Evolutionary conservation across 1,284 basidiomycete species (phyloP), one percentile per base, ranked within the genome.

Genomic region (Rhodotorula sp.): DNA sequence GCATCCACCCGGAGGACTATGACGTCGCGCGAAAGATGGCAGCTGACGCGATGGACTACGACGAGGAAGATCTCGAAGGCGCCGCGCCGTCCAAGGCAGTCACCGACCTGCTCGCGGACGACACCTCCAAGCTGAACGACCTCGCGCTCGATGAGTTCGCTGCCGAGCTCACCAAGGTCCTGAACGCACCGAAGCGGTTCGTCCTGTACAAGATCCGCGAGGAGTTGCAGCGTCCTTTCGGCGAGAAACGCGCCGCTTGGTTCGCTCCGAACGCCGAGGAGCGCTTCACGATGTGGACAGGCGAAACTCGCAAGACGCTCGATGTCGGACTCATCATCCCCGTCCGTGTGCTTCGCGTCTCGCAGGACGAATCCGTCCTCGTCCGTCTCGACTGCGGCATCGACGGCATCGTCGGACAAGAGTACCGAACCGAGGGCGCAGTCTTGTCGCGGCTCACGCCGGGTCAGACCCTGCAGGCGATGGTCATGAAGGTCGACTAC

Each of bases 1-100:
- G 97, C 21, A 93, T 99, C 73, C 97, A 99, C 81, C 93, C 93
- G 1, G 94, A 97, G 81, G 96, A 99, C 83, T 99, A 99, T 81
- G 93, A 97, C 79, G 87, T 98, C 67, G 96, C 97, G 2, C 89
- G 93, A 59, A 98, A 99, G 84, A 98, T 99, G 93, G 96, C 97
- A 49, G 92, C 93, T 18, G 96, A 98, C 81, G 93, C 96, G 12
- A 87, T 98, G 34, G 96, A 97, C 79, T 87, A 93, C 48, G 95
- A 97, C 78, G 93, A 95, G 79, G 95, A 97, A 80, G 95, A 98
- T 81, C 62, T 74, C 47, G 86, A 92, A 46, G 90, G 91, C 71
- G 89, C 92, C 77, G 91, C 94, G 80, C 91, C 92, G 51, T 97
- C 94, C 5, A 80, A 80, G 10, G 88, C 91, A 65, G 92, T 95